phyloP scores from a whole-genome alignment of 169 alveolate genomes.

The Babesia caballi region DNA sequence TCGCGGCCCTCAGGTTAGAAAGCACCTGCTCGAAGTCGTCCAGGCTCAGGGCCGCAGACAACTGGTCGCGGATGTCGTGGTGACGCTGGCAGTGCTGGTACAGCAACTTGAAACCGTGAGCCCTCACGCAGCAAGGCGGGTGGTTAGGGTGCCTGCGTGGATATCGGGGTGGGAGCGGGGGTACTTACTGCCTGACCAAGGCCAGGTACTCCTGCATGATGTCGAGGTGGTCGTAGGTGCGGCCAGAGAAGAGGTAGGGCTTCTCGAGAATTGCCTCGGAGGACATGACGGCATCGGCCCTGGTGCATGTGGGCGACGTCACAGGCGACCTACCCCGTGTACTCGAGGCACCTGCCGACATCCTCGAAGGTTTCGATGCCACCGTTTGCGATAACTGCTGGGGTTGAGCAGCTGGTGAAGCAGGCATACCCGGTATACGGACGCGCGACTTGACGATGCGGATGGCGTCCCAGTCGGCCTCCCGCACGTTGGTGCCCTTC shows the following conservation, averaged over 20 bases:
- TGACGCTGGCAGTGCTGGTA: slow-evolving; percentile 31
- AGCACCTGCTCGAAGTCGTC: slow-evolving; percentile 37
- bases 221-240: slow-evolving; percentile 41
- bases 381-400: slow-evolving; percentile 89
- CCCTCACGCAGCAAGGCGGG: slow-evolving; percentile 34
- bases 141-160: slow-evolving; percentile 47
- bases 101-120: slow-evolving; percentile 61
- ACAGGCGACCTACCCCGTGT: slow-evolving; percentile 78
- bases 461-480: slow-evolving; percentile 79
- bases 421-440: slow-evolving; percentile 76
- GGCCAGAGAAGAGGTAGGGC: slow-evolving; percentile 78
- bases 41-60: slow-evolving; percentile 30
- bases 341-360: slow-evolving; percentile 80
- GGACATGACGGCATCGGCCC: slow-evolving; percentile 88
- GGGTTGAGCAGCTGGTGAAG: not conserved
- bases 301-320: not conserved
- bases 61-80: slow-evolving; percentile 42
- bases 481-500: slow-evolving; percentile 59
- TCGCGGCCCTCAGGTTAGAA: slow-evolving; percentile 6
- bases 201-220: slow-evolving; percentile 53
- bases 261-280: slow-evolving; percentile 89
- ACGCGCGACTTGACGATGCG: slow-evolving; percentile 82
- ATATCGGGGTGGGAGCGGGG: too few species aligned
- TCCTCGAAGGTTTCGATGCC: slow-evolving; percentile 86
- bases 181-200: slow-evolving; percentile 30